Base-by-base conservation (phyloP, 1,284 basidiomycete genomes). In the Cutaneotrichosporon curvatum region DNA sequence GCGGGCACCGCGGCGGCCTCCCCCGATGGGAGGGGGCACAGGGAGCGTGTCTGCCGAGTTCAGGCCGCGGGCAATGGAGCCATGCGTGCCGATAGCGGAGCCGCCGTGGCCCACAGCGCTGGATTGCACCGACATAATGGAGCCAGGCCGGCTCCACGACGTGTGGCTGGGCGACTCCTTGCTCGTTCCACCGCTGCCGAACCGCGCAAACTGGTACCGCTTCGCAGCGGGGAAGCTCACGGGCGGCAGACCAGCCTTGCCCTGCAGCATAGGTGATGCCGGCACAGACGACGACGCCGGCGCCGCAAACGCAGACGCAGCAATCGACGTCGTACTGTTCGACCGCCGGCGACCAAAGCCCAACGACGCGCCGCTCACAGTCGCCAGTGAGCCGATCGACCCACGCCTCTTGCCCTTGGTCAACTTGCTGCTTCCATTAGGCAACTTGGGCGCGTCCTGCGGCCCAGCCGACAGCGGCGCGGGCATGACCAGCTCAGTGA, bases 401-500 rank as follows among this genome's bases (percentile, higher is more conserved):
- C 63, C 62, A 9, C 65, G 54, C 4, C 68, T 61, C 8, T 54
- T 16, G 11, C 14, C 15, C 16, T 34, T 34, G 14, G 14, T 7
- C 32, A 34, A 7, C 6, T 37, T 33, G 25, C 14, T 8, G 16
- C 7, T 15, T 34, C 25, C 25, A 28, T 28, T 28, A 14, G 32
- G 32, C 14, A 16, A 15, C 32, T 34, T 34, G 32, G 32, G 19
- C 21, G 40, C 35, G 30, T 43, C 43, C 22, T 39, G 23, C 2
- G 50, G 39, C 4, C 42, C 39, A 0, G 59, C 49, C 1, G 63
- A 63, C 14, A 71, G 56, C 2, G 69, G 69, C 48, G 68, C 66
- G 0, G 70, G 70, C 68, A 72, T 71, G 51, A 71, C 55, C 22
- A 72, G 60, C 45, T 72, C 70, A n/a, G 68, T 53, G 22, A 71